Evolutionary conservation across 495 filamentous ascomycete species (phyloP).

Genomic region (Amorphotheca resinae): DNA sequence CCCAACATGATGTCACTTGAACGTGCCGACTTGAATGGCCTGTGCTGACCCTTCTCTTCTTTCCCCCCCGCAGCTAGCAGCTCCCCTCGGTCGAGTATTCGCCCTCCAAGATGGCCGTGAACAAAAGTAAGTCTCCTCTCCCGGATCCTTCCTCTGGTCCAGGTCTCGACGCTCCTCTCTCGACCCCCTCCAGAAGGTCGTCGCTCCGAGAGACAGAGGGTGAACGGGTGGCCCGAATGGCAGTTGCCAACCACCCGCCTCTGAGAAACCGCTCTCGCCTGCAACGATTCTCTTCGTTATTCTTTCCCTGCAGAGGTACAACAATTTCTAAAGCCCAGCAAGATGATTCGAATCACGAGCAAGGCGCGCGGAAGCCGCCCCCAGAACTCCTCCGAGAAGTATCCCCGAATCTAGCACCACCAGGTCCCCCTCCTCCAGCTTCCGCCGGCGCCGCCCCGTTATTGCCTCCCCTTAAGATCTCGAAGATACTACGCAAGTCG

Average conservation of each 20-base stretch:
- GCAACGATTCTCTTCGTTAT: slow-evolving; percentile 2
- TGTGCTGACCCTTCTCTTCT: too few species aligned
- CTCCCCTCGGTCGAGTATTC: too few species aligned
- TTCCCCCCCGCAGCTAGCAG: too few species aligned
- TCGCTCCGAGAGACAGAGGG: too few species aligned
- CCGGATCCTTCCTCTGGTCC: not conserved
- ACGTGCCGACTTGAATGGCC: too few species aligned
- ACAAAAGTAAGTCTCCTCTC: not conserved
- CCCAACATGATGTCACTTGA: too few species aligned
- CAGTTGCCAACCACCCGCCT: not conserved
- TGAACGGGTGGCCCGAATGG: not conserved
- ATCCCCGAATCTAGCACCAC: not conserved
- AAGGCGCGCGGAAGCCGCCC: not conserved
- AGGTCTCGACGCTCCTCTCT: not conserved
- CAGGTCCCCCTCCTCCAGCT: not conserved
- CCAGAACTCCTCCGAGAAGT: not conserved
- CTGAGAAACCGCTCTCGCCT: slow-evolving; percentile 1
- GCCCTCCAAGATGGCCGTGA: not conserved
- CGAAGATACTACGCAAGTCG: not conserved
- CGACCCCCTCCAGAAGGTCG: not conserved
- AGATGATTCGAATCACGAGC: slow-evolving; percentile 1
- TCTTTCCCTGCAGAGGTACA: not conserved
- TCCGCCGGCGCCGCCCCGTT: not conserved
- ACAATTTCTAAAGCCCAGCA: slow-evolving; percentile 5
- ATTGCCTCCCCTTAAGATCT: not conserved